These are phyloP conservation scores for Neurospora discreta DNA, from an alignment of 495 filamentous ascomycete species.

Conservation along the genomic window DNA sequence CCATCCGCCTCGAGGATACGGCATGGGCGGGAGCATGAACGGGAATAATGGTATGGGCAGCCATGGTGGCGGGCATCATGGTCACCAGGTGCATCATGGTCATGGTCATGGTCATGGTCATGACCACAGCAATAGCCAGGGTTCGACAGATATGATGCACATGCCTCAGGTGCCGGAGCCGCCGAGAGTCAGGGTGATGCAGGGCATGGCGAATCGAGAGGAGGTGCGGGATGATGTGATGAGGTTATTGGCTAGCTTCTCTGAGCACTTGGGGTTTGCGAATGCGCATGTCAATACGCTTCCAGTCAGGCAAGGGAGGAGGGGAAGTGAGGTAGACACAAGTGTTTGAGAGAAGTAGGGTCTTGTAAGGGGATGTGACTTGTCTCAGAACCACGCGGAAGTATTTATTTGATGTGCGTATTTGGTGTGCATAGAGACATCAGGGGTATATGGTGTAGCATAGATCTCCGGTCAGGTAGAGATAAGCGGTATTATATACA, in stretches of 20 bases:
- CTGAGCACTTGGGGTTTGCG: slow-evolving; percentile 29
- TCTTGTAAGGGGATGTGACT: neutral
- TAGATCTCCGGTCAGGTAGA: neutral
- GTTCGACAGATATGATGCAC: slow-evolving; percentile 3
- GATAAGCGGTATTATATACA: neutral
- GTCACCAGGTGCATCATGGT: neutral
- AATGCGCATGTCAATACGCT: slow-evolving; percentile 18
- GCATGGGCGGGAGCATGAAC: slow-evolving; percentile 2
- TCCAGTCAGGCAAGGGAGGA: slow-evolving; percentile 14
- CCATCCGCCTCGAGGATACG: slow-evolving; percentile 5
- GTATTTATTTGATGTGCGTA: neutral
- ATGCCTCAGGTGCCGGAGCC: slow-evolving; percentile 27
- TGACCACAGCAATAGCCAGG: slow-evolving; percentile 1
- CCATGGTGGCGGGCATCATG: neutral
- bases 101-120: neutral
- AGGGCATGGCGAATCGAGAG: slow-evolving; percentile 35
- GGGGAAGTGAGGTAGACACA: slow-evolving; percentile 3
- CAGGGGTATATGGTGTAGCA: neutral
- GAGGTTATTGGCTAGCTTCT: slow-evolving; percentile 38
- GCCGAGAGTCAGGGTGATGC: slow-evolving; percentile 39
- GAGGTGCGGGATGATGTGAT: slow-evolving; percentile 45
- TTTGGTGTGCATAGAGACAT: neutral
- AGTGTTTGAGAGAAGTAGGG: neutral
- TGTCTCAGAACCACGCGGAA: neutral
- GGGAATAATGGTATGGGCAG: slow-evolving; percentile 4